Evolutionary conservation across 2,329 filamentous ascomycete genomes (phyloP), one percentile per base, ranked within the genome.

Genomic region (Helotiales sp.): DNA sequence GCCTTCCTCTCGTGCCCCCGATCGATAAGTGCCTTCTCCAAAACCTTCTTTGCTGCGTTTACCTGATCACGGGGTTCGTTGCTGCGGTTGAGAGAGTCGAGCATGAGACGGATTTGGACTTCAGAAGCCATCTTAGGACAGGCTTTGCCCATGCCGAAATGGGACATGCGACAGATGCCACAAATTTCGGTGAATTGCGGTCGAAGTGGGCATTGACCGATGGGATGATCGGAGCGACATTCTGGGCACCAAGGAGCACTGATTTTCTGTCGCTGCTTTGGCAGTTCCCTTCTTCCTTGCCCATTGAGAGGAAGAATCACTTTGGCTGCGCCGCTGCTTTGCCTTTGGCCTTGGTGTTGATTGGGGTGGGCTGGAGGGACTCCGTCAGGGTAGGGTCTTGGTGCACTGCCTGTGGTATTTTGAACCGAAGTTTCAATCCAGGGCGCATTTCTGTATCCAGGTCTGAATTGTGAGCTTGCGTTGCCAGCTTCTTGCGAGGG

Each of bases 41-140:
- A 40, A 22, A 52, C 34, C 30, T 28, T 49, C 11, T 63, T 61
- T 6, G 69, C 64, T 37, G 30, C 75, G 11, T 84, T 81, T 11
- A 89, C 79, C 7, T 87, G 75, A 22, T 85, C 80, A 28, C 79
- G 79, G 11, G 83, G 80, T 74, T 91, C 89, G 0, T 81, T 83
- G 63, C 85, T 88, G 62, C 81, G 78, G 72, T 87, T 87, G 24
- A 93, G 77, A 0, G 86, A 84, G 64, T 87, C 83, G 17, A 93
- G 79, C 83, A 93, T 90, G 22, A 85, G 79, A 63, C 85, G 82
- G 17, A 93, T 82, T 73, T 92, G 85, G 2, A 83, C 85, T 69
- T 91, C 86, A 2, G 87, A 87, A 63, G 81, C 81, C 61, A 92
- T 82, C 74, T 89, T 86, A 15, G 88, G 86, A 73, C 90, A 92